Evolutionary conservation across 2,329 filamentous ascomycete species (phyloP).

Genomic region (Triangularia verruculosa): DNA sequence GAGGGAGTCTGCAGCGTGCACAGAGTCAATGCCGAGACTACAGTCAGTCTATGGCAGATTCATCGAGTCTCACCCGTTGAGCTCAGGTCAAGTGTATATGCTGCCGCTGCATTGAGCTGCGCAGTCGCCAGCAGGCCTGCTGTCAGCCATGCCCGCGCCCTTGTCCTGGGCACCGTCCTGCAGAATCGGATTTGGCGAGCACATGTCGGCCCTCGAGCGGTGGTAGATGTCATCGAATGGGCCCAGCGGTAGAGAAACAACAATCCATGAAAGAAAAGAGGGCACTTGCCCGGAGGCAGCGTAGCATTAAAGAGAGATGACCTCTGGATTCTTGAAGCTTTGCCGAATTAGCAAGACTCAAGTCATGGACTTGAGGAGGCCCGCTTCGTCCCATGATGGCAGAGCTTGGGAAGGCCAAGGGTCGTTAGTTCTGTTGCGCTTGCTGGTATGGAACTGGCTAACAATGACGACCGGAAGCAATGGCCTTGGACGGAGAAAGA

Average conservation of each 20-base stretch:
- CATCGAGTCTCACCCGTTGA: conserved; percentile 24
- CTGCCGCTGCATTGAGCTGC: conserved; percentile 7
- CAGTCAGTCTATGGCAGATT: not conserved
- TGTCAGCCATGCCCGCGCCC: conserved; percentile 10
- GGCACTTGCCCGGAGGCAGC: conserved; percentile 7
- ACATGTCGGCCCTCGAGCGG: not conserved
- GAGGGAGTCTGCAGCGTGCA: conserved; percentile 66
- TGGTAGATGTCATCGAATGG: not conserved
- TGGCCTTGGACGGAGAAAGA: not conserved
- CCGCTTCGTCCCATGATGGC: not conserved
- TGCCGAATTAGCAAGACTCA: not conserved
- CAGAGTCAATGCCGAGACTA: conserved; percentile 15
- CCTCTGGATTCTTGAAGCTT: conserved; percentile 1
- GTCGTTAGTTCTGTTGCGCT: conserved; percentile 1
- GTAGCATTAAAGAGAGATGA: conserved; percentile 3
- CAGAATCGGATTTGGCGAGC: not conserved
- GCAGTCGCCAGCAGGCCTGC: conserved; percentile 16
- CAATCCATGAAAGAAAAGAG: conserved; percentile 3
- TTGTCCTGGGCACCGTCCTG: conserved; percentile 10
- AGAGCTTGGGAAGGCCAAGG: not conserved
- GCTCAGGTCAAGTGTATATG: conserved; percentile 26
- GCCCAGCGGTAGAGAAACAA: not conserved
- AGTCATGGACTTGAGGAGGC: conserved; percentile 11
- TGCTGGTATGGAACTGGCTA: not conserved
- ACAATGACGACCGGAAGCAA: not conserved